A percentile compares a stretch with the other conserved stretches of the same genome.
phyloP scores from a whole-genome alignment of 768 basidiomycete genomes.

The Gymnopilus dilepis region DNA sequence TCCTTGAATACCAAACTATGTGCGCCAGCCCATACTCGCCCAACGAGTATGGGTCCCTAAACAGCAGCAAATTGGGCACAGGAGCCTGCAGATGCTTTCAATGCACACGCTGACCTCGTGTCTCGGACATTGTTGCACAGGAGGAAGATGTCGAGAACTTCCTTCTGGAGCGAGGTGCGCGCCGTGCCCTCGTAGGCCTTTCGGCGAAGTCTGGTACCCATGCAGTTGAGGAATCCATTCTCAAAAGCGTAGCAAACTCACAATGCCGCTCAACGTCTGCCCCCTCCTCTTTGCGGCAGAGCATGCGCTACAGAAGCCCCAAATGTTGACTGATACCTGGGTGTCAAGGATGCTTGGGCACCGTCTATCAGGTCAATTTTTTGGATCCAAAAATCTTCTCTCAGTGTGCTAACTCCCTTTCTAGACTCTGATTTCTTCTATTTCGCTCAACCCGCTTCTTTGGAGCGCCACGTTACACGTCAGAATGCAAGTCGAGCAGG shows the following conservation, averaged over 20 bases:
- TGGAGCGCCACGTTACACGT: slow-evolving; percentile 41
- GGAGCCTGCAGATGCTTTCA: slow-evolving; percentile 86
- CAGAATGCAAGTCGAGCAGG: too few species aligned
- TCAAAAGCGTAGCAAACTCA: slow-evolving; percentile 75
- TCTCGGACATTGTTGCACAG: slow-evolving; percentile 83
- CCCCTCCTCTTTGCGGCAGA: slow-evolving; percentile 71
- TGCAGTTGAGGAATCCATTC: slow-evolving; percentile 63
- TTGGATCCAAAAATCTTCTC: background rate
- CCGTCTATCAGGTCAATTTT: slow-evolving; percentile 73
- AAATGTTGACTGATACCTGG: slow-evolving; percentile 70
- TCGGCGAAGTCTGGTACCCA: slow-evolving; percentile 92
- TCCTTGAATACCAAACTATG: too few species aligned
- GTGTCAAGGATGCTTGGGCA: slow-evolving; percentile 23
- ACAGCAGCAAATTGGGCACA: slow-evolving; percentile 78
- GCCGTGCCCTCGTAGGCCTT: slow-evolving; percentile 82
- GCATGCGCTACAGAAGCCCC: slow-evolving; percentile 60
- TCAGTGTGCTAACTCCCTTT: background rate
- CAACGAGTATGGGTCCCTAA: slow-evolving; percentile 76
- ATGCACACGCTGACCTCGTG: slow-evolving; percentile 80
- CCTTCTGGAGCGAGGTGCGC: slow-evolving; percentile 71
- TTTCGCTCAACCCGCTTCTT: slow-evolving; percentile 74
- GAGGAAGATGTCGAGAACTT: slow-evolving; percentile 78
- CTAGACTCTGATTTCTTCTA: slow-evolving; percentile 73
- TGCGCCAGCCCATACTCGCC: too few species aligned
- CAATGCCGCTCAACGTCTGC: slow-evolving; percentile 71